Conservation (phyloP, 805 yeast species). For the Yamadazyma kitorensis region DNA sequence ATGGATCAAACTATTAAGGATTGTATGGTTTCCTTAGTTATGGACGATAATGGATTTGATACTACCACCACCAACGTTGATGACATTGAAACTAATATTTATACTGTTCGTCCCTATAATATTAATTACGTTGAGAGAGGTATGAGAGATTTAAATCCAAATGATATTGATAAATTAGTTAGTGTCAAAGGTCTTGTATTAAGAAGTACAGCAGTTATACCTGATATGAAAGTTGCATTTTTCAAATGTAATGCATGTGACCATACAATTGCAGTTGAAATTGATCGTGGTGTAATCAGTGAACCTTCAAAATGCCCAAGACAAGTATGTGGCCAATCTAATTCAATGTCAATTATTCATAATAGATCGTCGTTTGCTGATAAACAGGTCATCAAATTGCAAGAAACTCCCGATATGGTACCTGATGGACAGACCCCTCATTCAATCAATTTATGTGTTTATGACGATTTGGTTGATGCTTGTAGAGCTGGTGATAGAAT, state of each 20-base stretch:
- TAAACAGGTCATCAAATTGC: constrained; percentile 89
- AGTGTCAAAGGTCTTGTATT: constrained; percentile 87
- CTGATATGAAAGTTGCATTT: constrained; percentile 97
- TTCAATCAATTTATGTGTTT: constrained; percentile 87
- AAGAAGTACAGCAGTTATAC: constrained; percentile 86
- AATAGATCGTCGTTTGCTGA: constrained; percentile 92
- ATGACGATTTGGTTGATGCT: constrained; percentile 92
- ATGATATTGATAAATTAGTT: constrained; percentile 90
- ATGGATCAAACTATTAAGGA: constrained; percentile 97
- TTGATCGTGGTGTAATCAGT: constrained; percentile 89
- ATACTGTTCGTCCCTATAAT: constrained; percentile 87
- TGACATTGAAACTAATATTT: constrained; percentile 76
- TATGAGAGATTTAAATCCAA: constrained; percentile 90
- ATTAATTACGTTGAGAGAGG: constrained; percentile 66
- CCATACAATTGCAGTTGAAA: constrained; percentile 86
- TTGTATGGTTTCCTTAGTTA: constrained; percentile 71
- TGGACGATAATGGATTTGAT: constrained; percentile 39
- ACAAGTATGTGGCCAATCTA: constrained; percentile 72
- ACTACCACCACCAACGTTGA: constrained; percentile 40
- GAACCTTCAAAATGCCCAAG: constrained; percentile 96
- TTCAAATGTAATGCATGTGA: constrained; percentile 94
- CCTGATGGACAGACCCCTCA: constrained; percentile 99
- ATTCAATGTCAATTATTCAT: constrained; percentile 88
- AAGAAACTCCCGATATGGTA: constrained; percentile 93
- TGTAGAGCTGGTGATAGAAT: constrained; percentile 96